A percentile compares a stretch with the other conserved stretches of the same genome.
phyloP scores from a whole-genome alignment of 371 early-diverging fungal genomes.

The Apophysomyces trapeziformis region DNA sequence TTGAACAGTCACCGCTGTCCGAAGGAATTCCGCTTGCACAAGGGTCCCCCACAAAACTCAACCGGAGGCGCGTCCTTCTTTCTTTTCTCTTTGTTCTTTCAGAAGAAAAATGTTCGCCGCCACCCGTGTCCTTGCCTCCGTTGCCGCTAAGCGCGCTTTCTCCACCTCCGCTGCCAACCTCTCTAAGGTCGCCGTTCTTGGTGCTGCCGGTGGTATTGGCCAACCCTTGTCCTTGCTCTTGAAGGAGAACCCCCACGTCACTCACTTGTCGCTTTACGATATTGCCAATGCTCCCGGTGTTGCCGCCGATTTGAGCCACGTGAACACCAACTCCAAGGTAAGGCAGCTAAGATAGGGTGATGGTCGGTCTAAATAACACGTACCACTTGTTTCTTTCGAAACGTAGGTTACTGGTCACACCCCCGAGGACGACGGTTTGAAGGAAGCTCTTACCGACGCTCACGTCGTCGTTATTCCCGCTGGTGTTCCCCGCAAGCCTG shows the following conservation, averaged over 20 bases:
- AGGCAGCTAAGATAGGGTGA: constrained; percentile 12
- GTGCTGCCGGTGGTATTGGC: constrained; percentile 93
- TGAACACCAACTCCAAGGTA: constrained; percentile 90
- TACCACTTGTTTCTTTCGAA: constrained; percentile 10
- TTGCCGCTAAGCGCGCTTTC: constrained; percentile 73
- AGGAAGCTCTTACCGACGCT: constrained; percentile 84
- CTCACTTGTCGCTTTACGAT: constrained; percentile 93
- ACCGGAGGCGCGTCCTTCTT: background rate
- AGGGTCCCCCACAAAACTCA: no score
- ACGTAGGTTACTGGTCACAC: constrained; percentile 84
- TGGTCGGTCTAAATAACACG: background rate
- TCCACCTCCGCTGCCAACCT: constrained; percentile 68
- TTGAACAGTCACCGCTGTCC: no score
- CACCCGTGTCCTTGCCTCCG: constrained; percentile 49
- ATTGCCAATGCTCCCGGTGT: constrained; percentile 97
- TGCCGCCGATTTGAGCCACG: constrained; percentile 97
- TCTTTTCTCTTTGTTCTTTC: constrained; percentile 24
- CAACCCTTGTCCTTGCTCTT: constrained; percentile 90
- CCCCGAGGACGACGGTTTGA: constrained; percentile 83
- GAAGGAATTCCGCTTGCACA: no score
- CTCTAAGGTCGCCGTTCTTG: constrained; percentile 81
- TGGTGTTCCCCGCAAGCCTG: constrained; percentile 99
- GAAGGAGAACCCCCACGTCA: constrained; percentile 82
- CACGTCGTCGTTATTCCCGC: constrained; percentile 98
- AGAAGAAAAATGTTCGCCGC: constrained; percentile 50